Evolutionary conservation across 225 moss, liverwort and hornwort genomes (phyloP), one percentile per base, ranked within the genome.

Genomic region (Bryoerythrophyllum caledonicum): DNA sequence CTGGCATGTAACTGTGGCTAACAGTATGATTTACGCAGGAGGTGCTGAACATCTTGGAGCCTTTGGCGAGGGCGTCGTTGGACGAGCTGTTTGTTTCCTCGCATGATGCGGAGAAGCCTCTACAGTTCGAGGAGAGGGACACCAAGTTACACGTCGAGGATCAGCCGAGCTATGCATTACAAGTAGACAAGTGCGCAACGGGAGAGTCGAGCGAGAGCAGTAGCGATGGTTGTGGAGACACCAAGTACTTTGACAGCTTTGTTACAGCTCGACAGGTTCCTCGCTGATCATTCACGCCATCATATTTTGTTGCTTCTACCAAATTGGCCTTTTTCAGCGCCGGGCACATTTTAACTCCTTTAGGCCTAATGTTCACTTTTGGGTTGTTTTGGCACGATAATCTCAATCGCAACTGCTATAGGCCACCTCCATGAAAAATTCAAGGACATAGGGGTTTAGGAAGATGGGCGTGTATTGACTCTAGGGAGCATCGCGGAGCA

Each of bases 31-130:
- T 27, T 11, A 34, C 79, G 71, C 71, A 82, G 82, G 82, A 82
- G 71, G 82, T 82, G 7, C 25, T 82, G 60, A 78, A 72, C 44
- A 61, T 54, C 20, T 53, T 82, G 74, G 82, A 82, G 74, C 82
- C 78, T 49, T 71, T 74, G n/a, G 70, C 75, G 24, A 83, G 79
- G 60, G 26, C 54, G 12, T 70, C 79, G 8, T 15, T 38, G 12
- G 74, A 74, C 23, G 59, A 25, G 25, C 20, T 56, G 48, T 64
- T 56, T 40, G 60, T 5, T n/a, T 32, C 32, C 3, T 32, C 32
- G 4, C 5, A 17, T 16, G 62, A 38, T 38, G 38, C 28, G n/a
- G 41, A 81, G 30, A 71, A 52, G 10, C 32, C 71, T 60, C 38
- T 23, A 32, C 32, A 32, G 17, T 19, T 37, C 11, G 74, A 63